Evolutionary conservation across 352 stramenopile genomes (phyloP).

Genomic region (Pythium oligandrum): DNA sequence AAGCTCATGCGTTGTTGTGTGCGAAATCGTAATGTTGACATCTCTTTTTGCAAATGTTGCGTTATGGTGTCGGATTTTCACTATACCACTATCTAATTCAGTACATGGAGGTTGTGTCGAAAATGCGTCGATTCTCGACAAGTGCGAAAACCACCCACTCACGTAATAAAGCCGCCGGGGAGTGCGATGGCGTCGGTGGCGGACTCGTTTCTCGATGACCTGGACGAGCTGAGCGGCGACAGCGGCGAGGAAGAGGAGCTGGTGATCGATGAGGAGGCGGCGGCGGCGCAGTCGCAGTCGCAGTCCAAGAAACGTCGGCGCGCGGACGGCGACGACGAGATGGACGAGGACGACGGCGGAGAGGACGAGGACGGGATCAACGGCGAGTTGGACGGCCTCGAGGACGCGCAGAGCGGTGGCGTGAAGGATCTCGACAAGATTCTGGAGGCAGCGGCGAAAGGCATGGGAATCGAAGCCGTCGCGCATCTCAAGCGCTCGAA

Average conservation of each 20-base stretch:
- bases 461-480: slow-evolving; percentile 50
- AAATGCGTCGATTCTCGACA: too few species aligned
- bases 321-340: slow-evolving; percentile 13
- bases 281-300: not conserved
- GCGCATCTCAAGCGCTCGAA: slow-evolving; percentile 68
- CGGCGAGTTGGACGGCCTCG: slow-evolving; percentile 17
- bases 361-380: slow-evolving; percentile 19
- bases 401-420: slow-evolving; percentile 13
- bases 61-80: too few species aligned
- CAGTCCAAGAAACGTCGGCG: slow-evolving; percentile 16
- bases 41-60: too few species aligned
- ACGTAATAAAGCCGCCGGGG: too few species aligned
- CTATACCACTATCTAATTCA: too few species aligned
- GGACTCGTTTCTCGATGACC: slow-evolving; percentile 87
- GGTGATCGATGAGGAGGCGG: slow-evolving; percentile 6
- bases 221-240: slow-evolving; percentile 83
- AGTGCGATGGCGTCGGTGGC: slow-evolving; percentile 70
- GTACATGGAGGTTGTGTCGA: too few species aligned
- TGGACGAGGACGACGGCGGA: slow-evolving; percentile 19
- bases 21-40: too few species aligned
- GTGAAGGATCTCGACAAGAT: slow-evolving; percentile 29
- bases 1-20: too few species aligned
- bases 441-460: slow-evolving; percentile 36
- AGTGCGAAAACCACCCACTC: too few species aligned
- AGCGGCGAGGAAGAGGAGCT: slow-evolving; percentile 71